Evolutionary conservation across 2,329 filamentous ascomycete species (phyloP), one percentile per base, ranked within the genome.

Genomic region (Botrytis sinoallii): DNA sequence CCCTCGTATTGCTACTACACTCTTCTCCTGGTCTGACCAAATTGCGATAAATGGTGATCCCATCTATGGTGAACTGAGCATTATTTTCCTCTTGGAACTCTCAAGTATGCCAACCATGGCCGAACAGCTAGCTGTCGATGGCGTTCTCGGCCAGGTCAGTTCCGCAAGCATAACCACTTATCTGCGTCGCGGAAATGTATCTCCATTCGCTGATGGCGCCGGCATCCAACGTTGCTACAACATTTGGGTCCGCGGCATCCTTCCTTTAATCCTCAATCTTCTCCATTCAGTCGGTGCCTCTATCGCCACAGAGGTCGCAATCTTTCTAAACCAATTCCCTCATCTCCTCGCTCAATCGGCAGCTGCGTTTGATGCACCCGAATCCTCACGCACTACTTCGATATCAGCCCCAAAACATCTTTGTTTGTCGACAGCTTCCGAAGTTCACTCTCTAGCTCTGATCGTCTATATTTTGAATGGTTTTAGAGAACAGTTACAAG

Each of bases 21-120:
- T 99, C 8, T 98, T 95, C 83, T 97, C 94, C 0, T 99, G 96
- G 96, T 90, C 95, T 6, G 94, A 98, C 82, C 90, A 91, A 77
- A 87, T 98, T 38, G 88, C 92, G 0, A 87, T 92, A 52, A 88
- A 92, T 73, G 90, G 91, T 42, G 95, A 98, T 80, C 95, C 96
- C 0, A 86, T 98, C 44, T 98, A 98, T 82, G 96, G 95, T 76
- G 95, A 98, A 81, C 88, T 98, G n/a, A 93, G 93, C 79, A 88
- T 97, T 59, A 87, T 95, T 40, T 97, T 98, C 82, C 87, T 99
- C 22, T 89, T 97, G 35, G 93, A 97, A 77, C 87, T 99, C 20
- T 97, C 95, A 1, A 91, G 89, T 22, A 87, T 98, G 22, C 92
- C 93, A 0, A 83, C 89, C 29, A 87, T 98, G 70, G 95, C 96